Evolutionary conservation across 2,329 filamentous ascomycete genomes (phyloP).

Genomic region (Endoconidiophora polonica): DNA sequence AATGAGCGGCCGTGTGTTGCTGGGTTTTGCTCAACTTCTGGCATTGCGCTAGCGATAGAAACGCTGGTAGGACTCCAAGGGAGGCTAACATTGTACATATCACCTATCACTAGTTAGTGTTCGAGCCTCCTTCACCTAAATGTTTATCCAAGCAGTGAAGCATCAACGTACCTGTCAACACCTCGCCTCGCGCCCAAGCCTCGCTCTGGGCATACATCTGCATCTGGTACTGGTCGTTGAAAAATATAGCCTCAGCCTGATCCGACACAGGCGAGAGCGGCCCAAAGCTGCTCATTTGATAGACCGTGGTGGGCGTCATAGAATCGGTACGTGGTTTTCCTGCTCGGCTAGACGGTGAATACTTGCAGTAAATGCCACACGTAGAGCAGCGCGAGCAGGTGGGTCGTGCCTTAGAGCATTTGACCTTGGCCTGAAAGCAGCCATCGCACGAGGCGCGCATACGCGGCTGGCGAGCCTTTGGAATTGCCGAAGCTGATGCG

Average conservation of each 20-base stretch:
- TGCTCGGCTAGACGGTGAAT: slow-evolving; percentile 34
- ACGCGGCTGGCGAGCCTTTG: slow-evolving; percentile 25
- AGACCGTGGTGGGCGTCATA: neutral
- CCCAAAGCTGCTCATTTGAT: slow-evolving; percentile 2
- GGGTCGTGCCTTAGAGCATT: slow-evolving; percentile 36
- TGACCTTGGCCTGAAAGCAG: slow-evolving; percentile 39
- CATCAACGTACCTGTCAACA: slow-evolving; percentile 15
- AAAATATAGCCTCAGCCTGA: neutral
- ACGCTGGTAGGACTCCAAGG: slow-evolving; percentile 23
- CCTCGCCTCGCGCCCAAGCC: slow-evolving; percentile 15
- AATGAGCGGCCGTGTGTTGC: slow-evolving; percentile 21
- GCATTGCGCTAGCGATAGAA: slow-evolving; percentile 8
- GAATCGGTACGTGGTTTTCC: slow-evolving; percentile 18
- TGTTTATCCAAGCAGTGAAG: neutral
- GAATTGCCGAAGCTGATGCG: neutral
- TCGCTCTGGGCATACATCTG: slow-evolving; percentile 6
- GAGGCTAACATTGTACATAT: slow-evolving; percentile 23
- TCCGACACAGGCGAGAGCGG: slow-evolving; percentile 3
- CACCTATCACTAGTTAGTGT: slow-evolving; percentile 11
- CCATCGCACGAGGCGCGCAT: slow-evolving; percentile 35
- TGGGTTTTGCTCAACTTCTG: slow-evolving; percentile 21
- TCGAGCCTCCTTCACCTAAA: neutral
- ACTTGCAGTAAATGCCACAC: slow-evolving; percentile 32
- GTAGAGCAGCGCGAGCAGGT: slow-evolving; percentile 35
- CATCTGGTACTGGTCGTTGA: slow-evolving; percentile 2